A percentile compares a stretch with the other conserved stretches of the same genome.
These are phyloP conservation scores for Teunomyces tritomae DNA, from an alignment of 805 yeast genomes.

Conservation along the genomic window DNA sequence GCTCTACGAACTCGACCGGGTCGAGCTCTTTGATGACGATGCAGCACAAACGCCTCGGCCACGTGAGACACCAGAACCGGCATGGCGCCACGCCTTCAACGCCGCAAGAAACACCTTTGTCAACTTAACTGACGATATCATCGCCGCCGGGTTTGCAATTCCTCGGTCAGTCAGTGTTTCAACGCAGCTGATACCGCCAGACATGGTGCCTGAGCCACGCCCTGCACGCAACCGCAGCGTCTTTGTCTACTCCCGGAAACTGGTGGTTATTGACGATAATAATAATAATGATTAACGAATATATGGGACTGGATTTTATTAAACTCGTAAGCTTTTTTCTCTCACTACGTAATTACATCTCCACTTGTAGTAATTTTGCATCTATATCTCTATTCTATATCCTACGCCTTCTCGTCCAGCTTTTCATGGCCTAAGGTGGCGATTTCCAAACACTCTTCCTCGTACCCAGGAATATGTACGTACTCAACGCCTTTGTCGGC, in stretches of 20 bases:
- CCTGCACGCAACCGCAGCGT: constrained; percentile 25
- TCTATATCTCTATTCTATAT: too few species aligned
- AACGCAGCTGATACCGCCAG: constrained; percentile 11
- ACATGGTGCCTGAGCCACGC: not conserved
- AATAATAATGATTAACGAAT: too few species aligned
- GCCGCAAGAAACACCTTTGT: constrained; percentile 38
- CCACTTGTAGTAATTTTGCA: too few species aligned
- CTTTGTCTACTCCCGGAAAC: constrained; percentile 37
- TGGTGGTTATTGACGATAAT: constrained; percentile 27
- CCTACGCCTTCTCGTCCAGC: constrained; percentile 2
- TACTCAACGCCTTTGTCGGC: constrained; percentile 62
- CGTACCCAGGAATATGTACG: constrained; percentile 80
- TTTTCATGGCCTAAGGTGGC: constrained; percentile 73
- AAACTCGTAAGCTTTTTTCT: too few species aligned
- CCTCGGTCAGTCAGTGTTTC: constrained; percentile 48
- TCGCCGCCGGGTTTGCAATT: constrained; percentile 57
- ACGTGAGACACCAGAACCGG: constrained; percentile 2
- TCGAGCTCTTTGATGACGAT: constrained; percentile 39
- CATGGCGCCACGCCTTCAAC: constrained; percentile 4
- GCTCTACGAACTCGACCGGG: constrained; percentile 38
- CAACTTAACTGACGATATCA: constrained; percentile 50
- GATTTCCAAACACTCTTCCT: constrained; percentile 59
- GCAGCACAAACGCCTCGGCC: not conserved
- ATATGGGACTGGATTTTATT: too few species aligned
- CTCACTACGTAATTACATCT: not conserved